Base-by-base conservation (phyloP, 1,284 basidiomycete genomes). In the Ustanciosporium gigantosporum region DNA sequence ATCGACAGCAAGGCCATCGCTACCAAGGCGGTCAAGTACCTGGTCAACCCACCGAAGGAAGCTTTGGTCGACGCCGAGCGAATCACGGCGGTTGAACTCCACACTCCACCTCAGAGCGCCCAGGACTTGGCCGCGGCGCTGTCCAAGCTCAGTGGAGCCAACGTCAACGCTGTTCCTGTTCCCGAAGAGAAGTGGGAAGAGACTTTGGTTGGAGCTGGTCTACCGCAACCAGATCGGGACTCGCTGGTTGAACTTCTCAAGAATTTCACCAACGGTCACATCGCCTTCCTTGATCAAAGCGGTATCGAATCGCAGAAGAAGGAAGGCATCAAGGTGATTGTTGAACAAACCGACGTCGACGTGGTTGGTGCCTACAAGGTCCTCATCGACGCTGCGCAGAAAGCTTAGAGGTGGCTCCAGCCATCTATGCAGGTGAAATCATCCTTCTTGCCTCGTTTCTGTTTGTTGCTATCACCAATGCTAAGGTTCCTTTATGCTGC, bases 21-120 rank as follows among this genome's bases (percentile, higher is more conserved):
- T 5, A 15, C 23, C n/a, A 50, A 42, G 4, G 53, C 53, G 0
- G 36, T 50, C 47, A 57, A 57, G 20, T 57, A 46, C 16, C 43
- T 57, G 25, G 6, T 46, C 29, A 31, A 45, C 5, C 17, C 46
- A 2, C 24, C 42, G 1, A 17, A 31, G 2, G 15, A 37, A 9
- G 36, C 36, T n/a, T 36, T 27, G 0, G 36, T 20, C 8, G 36
- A 51, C 25, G 44, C 42, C 5, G n/a, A n/a, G n/a, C 36, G 36
- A 17, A 23, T 58, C 13, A 43, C 48, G 6, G 48, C 44, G 5
- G 43, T 43, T 2, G 42, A 58, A 37, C 36, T 58, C 20, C 17
- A 50, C 23, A 41, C 36, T 5, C 34, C 19, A 11, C 14, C 9
- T 1, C 49, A 58, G 34, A 58, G 42, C 13, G n/a, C 49, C 17